These are phyloP conservation scores for Cicer cuneatum DNA, from an alignment of 306 rosid species.

Conservation along the genomic window DNA sequence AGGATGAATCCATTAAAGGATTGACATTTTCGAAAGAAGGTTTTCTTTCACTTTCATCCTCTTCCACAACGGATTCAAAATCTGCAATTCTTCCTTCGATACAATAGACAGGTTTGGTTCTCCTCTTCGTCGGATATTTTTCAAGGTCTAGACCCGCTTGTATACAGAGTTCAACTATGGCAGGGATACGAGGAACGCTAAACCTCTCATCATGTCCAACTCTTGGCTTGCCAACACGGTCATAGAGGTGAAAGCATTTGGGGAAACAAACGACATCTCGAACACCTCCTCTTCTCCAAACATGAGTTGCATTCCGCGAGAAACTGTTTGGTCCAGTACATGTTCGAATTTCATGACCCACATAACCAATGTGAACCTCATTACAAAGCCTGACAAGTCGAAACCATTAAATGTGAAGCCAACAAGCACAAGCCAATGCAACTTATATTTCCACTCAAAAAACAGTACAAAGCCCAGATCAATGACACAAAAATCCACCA, in stretches of 20 bases:
- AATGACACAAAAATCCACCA: background rate
- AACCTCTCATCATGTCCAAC: constrained; percentile 75
- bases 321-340: constrained; percentile 72
- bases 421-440: constrained; percentile 21
- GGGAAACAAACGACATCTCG: constrained; percentile 66
- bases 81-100: constrained; percentile 92
- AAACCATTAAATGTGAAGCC: constrained; percentile 34
- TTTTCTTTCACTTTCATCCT: constrained; percentile 39
- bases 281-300: constrained; percentile 76
- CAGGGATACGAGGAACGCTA: constrained; percentile 64
- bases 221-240: constrained; percentile 87
- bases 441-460: constrained; percentile 18
- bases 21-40: constrained; percentile 24
- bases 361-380: constrained; percentile 73
- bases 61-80: constrained; percentile 61
- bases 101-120: constrained; percentile 79
- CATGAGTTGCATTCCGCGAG: constrained; percentile 64
- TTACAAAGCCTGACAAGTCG: constrained; percentile 59
- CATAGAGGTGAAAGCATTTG: constrained; percentile 80
- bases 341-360: constrained; percentile 84
- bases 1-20: constrained; percentile 33
- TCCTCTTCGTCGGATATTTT: constrained; percentile 70
- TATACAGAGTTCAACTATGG: constrained; percentile 81
- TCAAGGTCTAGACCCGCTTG: constrained; percentile 81
- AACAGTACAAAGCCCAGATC: constrained; percentile 32